These are phyloP conservation scores for Dimargaris xerosporica DNA, from an alignment of 192 early-diverging fungal genomes.

Conservation along the genomic window DNA sequence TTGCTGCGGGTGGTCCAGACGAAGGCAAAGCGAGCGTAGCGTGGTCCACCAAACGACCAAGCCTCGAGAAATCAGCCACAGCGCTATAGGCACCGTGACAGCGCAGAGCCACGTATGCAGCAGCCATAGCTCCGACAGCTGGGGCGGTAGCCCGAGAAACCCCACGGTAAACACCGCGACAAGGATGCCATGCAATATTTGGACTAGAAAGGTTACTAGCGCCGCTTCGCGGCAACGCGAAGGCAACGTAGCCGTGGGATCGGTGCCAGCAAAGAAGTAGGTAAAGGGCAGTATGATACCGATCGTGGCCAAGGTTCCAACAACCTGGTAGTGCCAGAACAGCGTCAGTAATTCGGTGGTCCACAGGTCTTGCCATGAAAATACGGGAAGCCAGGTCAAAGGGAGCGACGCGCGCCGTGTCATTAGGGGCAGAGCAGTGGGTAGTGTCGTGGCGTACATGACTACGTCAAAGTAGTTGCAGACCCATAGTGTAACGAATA, in stretches of 20 bases:
- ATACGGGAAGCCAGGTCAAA: not conserved
- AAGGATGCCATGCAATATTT: not conserved
- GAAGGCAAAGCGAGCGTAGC: slow-evolving; percentile 3
- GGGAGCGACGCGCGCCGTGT: not conserved
- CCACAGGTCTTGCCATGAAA: slow-evolving; percentile 7
- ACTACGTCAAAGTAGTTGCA: not conserved
- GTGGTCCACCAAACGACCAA: not conserved
- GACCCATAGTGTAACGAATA: slow-evolving; percentile 3
- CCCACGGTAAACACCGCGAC: slow-evolving; percentile 10
- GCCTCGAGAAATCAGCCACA: slow-evolving; percentile 3
- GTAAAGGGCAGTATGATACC: not conserved
- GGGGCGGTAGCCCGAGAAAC: not conserved
- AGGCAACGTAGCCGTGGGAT: not conserved
- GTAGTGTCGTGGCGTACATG: not conserved
- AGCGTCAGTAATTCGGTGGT: not conserved
- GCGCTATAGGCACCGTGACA: not conserved
- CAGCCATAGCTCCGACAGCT: slow-evolving; percentile 1
- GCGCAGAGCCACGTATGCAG: slow-evolving; percentile 6
- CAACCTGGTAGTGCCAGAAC: slow-evolving; percentile 7
- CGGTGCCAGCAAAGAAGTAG: slow-evolving; percentile 10
- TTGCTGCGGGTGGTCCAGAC: slow-evolving; percentile 2
- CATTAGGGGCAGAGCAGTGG: not conserved
- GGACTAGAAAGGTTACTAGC: not conserved
- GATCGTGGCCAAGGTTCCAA: not conserved
- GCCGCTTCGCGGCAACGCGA: not conserved